These are phyloP conservation scores for Crotalaria pallida DNA, from an alignment of 306 rosid genomes.

Conservation along the genomic window DNA sequence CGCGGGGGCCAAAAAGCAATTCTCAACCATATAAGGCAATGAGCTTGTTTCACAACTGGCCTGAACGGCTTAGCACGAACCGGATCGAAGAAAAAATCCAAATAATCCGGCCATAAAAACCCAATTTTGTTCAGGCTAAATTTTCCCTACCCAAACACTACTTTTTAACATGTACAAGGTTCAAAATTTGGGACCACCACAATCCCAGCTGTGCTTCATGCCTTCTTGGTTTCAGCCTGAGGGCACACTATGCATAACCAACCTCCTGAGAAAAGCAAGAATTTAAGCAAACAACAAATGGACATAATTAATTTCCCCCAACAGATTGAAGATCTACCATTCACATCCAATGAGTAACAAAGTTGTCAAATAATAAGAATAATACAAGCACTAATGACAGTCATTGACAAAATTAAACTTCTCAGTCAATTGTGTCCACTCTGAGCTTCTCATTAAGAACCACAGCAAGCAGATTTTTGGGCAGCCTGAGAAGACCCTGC, in stretches of 20 bases:
- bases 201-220: neutral
- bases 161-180: no score
- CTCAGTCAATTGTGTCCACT: slow-evolving; percentile 27
- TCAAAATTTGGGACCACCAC: neutral
- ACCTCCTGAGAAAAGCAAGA: neutral
- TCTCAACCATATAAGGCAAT: no score
- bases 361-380: slow-evolving; percentile 27
- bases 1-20: no score
- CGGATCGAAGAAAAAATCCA: no score
- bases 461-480: slow-evolving; percentile 72
- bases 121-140: no score
- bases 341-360: slow-evolving; percentile 40
- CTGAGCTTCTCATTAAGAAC: slow-evolving; percentile 30
- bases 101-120: no score
- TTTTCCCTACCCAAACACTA: no score
- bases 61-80: no score
- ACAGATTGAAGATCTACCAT: slow-evolving; percentile 36
- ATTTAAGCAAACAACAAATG: slow-evolving; percentile 24
- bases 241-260: neutral
- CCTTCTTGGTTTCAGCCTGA: neutral
- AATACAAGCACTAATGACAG: slow-evolving; percentile 44
- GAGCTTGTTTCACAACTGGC: no score
- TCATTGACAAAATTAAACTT: slow-evolving; percentile 45
- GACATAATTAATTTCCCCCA: slow-evolving; percentile 34
- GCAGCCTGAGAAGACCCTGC: slow-evolving; percentile 54